A percentile compares a stretch with the other conserved stretches of the same genome.
Conservation (phyloP, 1,284 basidiomycete species). For the Leccinum subrobustum region DNA sequence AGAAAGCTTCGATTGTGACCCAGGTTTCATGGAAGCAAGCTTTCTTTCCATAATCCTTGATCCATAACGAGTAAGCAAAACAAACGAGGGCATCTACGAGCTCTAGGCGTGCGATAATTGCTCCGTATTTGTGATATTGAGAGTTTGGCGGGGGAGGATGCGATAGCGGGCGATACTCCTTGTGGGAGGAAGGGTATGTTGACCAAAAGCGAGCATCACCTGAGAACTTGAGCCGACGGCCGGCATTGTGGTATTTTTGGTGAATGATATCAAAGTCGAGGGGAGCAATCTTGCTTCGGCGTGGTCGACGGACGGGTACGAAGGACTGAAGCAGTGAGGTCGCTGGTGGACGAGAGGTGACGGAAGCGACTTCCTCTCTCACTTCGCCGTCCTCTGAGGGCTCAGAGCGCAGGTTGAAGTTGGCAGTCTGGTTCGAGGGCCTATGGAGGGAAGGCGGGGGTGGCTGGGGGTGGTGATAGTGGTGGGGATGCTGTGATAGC, state of each 20-base stretch:
- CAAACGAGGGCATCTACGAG: slow-evolving; percentile 69
- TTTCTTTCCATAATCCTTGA: slow-evolving; percentile 55
- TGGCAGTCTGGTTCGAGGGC: slow-evolving; percentile 28
- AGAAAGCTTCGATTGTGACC: slow-evolving; percentile 60
- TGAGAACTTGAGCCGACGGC: slow-evolving; percentile 71
- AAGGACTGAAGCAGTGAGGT: slow-evolving; percentile 40
- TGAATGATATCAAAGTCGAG: slow-evolving; percentile 55
- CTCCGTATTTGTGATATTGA: slow-evolving; percentile 67
- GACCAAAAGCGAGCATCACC: slow-evolving; percentile 73
- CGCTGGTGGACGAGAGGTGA: slow-evolving; percentile 30
- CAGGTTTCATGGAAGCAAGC: slow-evolving; percentile 56
- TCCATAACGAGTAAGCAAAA: slow-evolving; percentile 74
- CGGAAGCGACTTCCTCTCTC: slow-evolving; percentile 38
- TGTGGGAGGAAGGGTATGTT: slow-evolving; percentile 61
- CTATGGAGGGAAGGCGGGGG: slow-evolving; percentile 28
- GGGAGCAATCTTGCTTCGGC: slow-evolving; percentile 47
- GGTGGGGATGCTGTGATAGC: slow-evolving; percentile 31
- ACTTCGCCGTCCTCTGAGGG: slow-evolving; percentile 60
- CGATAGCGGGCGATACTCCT: slow-evolving; percentile 58
- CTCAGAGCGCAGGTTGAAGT: slow-evolving; percentile 42
- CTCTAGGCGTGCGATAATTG: slow-evolving; percentile 71
- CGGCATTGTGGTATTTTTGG: slow-evolving; percentile 60
- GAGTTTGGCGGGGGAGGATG: slow-evolving; percentile 63
- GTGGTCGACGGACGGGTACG: slow-evolving; percentile 64
- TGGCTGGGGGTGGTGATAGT: slow-evolving; percentile 30